Percentiles rank a stretch among this genome's conserved stretches.
Conservation (phyloP, 176 grass and related monocot species). For the Triticum dicoccoides region DNA sequence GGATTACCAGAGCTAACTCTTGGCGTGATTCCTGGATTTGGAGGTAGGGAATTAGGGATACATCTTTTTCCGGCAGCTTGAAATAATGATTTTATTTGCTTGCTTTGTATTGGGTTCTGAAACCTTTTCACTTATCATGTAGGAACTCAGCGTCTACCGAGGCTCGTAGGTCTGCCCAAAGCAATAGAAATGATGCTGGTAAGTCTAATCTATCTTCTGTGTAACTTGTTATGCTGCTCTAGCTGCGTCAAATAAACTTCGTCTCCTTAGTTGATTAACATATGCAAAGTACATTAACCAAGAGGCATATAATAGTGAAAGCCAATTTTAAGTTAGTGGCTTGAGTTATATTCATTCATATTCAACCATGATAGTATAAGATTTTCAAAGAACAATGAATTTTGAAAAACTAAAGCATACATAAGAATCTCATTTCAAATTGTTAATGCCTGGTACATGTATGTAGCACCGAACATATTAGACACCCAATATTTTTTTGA, state of each 20-base stretch:
- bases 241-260: background rate
- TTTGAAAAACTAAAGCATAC: background rate
- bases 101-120: background rate
- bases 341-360: background rate
- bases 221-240: background rate
- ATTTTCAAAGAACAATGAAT: slow-evolving; percentile 1
- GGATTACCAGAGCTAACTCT: slow-evolving; percentile 91
- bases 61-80: slow-evolving; percentile 5
- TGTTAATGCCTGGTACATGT: background rate
- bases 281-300: background rate
- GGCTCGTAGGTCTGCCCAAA: slow-evolving; percentile 88
- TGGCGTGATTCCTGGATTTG: slow-evolving; percentile 93
- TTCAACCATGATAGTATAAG: background rate
- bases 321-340: background rate
- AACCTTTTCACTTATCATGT: slow-evolving; percentile 10
- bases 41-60: slow-evolving; percentile 51
- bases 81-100: background rate
- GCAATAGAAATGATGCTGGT: slow-evolving; percentile 96
- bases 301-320: background rate
- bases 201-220: slow-evolving; percentile 38
- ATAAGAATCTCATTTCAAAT: background rate
- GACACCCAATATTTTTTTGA: background rate
- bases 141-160: slow-evolving; percentile 93
- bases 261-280: background rate
- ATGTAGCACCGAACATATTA: background rate